phyloP scores from a whole-genome alignment of 2,329 filamentous ascomycete species.

The Apiospora rasikravindrae region DNA sequence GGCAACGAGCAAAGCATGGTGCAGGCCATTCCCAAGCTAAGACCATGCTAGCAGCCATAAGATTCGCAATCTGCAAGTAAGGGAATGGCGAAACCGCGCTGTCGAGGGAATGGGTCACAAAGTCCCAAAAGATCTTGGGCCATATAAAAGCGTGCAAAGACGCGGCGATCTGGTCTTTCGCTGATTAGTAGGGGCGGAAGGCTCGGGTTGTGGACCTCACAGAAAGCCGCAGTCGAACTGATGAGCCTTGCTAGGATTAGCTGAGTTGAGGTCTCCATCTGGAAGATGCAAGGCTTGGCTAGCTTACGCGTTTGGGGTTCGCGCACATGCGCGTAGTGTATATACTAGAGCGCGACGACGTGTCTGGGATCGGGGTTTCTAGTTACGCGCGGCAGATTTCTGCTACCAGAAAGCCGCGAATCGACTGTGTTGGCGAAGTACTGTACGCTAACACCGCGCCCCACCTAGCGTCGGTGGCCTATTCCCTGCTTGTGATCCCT shows the following conservation, averaged over 20 bases:
- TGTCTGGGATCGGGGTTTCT: background rate
- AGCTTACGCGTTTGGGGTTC: background rate
- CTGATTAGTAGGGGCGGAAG: background rate
- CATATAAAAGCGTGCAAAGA: slow-evolving; percentile 7
- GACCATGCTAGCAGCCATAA: background rate
- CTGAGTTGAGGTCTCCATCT: background rate
- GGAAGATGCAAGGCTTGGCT: background rate
- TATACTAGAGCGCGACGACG: background rate
- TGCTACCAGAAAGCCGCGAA: background rate
- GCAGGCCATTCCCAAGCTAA: background rate
- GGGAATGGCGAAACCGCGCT: background rate
- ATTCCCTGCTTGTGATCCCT: background rate
- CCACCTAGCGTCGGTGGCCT: background rate
- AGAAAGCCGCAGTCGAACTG: background rate
- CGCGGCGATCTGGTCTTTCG: background rate
- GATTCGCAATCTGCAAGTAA: slow-evolving; percentile 7
- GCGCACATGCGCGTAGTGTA: background rate
- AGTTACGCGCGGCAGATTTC: background rate
- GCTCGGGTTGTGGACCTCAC: background rate
- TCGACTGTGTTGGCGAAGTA: background rate
- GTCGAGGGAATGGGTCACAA: background rate
- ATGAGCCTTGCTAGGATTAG: background rate
- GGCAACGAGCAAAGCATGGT: background rate
- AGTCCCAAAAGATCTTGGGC: slow-evolving; percentile 10
- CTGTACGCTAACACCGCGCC: background rate